Conservation (phyloP, 345 rosid species). For the Populus ilicifolia region DNA sequence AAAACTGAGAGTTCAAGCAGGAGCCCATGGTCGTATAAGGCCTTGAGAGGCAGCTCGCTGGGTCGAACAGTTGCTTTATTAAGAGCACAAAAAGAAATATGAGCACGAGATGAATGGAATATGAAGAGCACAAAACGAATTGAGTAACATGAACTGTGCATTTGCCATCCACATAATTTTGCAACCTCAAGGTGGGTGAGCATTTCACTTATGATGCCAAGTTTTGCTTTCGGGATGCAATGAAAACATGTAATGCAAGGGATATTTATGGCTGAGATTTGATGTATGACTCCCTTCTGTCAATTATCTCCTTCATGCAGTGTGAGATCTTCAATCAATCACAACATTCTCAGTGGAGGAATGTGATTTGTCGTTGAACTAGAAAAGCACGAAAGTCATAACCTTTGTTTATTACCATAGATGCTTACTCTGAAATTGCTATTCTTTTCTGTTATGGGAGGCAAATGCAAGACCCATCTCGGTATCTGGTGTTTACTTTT, state of each 20-base stretch:
- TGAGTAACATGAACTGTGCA: background rate
- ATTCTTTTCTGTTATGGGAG: no score
- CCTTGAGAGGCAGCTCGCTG: constrained; percentile 66
- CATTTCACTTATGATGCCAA: background rate
- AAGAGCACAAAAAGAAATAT: constrained; percentile 60
- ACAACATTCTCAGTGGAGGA: background rate
- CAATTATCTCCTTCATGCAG: background rate
- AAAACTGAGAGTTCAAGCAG: constrained; percentile 44
- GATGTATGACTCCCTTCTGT: background rate
- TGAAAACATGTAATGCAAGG: background rate
- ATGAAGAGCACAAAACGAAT: constrained; percentile 11
- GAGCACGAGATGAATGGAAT: background rate
- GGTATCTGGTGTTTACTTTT: no score
- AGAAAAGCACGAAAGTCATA: background rate
- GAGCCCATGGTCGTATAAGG: constrained; percentile 60
- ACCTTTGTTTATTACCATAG: no score
- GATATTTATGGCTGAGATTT: background rate
- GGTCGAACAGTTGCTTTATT: constrained; percentile 81
- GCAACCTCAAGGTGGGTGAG: background rate
- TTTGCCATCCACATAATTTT: background rate
- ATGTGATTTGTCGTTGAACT: background rate
- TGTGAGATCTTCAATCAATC: background rate
- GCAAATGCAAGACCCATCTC: no score
- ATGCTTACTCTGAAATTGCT: no score
- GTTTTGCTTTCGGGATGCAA: background rate